These are phyloP conservation scores for Cercophora samala DNA, from an alignment of 495 filamentous ascomycete genomes.

Conservation along the genomic window DNA sequence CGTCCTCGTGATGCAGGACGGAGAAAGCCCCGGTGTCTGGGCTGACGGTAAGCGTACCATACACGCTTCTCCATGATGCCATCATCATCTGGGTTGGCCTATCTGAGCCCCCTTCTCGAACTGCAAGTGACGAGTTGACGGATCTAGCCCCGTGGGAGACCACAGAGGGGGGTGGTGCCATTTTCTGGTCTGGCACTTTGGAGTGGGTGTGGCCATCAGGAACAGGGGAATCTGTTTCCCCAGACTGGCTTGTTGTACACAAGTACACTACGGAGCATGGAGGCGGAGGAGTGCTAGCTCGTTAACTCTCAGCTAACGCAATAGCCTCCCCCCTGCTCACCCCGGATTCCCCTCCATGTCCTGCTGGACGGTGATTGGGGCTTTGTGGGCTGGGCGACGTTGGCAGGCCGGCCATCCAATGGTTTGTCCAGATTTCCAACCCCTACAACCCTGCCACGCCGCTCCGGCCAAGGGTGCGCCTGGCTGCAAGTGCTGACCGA, in stretches of 20 bases:
- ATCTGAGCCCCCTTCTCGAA: not conserved
- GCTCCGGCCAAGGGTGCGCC: constrained; percentile 9
- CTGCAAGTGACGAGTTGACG: not conserved
- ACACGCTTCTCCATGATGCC: constrained; percentile 5
- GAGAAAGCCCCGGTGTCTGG: constrained; percentile 11
- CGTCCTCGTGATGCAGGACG: constrained; percentile 13
- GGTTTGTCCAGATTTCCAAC: not conserved
- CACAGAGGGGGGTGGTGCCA: not conserved
- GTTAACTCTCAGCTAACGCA: constrained; percentile 5
- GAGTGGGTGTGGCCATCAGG: not conserved
- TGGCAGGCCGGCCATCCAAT: constrained; percentile 16
- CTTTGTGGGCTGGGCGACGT: constrained; percentile 3
- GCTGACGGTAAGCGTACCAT: constrained; percentile 16
- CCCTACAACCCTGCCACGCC: constrained; percentile 8
- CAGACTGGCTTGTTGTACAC: not conserved
- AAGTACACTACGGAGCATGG: not conserved
- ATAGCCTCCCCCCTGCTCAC: constrained; percentile 25
- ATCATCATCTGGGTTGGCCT: not conserved
- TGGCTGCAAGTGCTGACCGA: constrained; percentile 18
- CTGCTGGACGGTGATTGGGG: constrained; percentile 11
- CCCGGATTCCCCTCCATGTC: constrained; percentile 25
- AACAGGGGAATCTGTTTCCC: constrained; percentile 7
- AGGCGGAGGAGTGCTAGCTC: not conserved
- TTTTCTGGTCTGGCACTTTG: not conserved
- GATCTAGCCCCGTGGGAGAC: not conserved